phyloP scores from a whole-genome alignment of 163 green algal species.

The Scenedesmus sp. region DNA sequence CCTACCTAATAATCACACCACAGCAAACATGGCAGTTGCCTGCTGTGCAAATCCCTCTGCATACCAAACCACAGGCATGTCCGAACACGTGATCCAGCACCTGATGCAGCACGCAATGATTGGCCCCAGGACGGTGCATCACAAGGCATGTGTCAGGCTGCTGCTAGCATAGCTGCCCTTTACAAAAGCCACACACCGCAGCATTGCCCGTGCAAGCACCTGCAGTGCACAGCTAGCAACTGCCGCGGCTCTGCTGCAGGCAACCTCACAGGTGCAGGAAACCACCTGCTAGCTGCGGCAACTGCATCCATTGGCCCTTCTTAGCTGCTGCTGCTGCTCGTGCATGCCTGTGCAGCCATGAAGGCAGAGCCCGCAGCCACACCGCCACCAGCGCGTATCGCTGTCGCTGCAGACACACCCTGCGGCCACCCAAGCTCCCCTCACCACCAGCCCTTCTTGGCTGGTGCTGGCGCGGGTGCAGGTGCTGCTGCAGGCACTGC shows the following conservation, averaged over 20 bases:
- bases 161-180: not conserved
- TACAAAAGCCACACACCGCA: not conserved
- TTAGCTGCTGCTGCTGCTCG: not conserved
- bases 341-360: not conserved
- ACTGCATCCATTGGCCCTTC: not conserved
- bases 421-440: not conserved
- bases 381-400: not conserved
- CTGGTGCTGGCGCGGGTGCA: not conserved
- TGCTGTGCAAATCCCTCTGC: not conserved
- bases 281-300: not conserved
- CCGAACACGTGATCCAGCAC: not conserved
- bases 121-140: not conserved
- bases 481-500: not conserved
- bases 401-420: not conserved
- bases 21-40: not conserved
- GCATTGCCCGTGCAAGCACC: not conserved
- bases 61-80: not conserved
- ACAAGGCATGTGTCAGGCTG: not conserved
- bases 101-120: no score
- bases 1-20: not conserved
- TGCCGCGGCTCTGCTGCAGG: not conserved
- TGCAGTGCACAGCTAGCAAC: not conserved
- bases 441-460: conserved; percentile 9
- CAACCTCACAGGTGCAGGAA: not conserved
- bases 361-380: not conserved